Evolutionary conservation across 805 yeast genomes (phyloP), one percentile per base, ranked within the genome.

Genomic region (Phaffomyces antillensis): DNA sequence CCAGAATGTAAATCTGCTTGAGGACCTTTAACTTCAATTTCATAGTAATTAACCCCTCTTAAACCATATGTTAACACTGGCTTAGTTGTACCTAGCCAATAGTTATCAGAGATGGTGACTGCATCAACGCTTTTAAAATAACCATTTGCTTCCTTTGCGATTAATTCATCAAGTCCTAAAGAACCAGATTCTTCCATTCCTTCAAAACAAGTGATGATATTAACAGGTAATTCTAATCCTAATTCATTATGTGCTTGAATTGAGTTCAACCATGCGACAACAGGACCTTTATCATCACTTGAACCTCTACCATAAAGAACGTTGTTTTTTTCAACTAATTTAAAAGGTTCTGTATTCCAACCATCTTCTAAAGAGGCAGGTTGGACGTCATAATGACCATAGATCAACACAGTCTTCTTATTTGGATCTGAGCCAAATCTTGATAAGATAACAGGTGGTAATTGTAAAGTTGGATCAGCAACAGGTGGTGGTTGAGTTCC

Each of bases 111-210:
- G 56, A 93, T 93, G 64, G 97, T 89, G 42, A 90, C 96, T 33
- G 96, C 89, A 62, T 91, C 95, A 41, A 90, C 95, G 36, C 79
- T 82, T 64, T 84, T 81, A 74, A 93, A 93, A 67, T 88, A 93
- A 35, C 67, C 64, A 43, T 75, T 65, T 44, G 95, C 90, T 70
- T 93, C 98, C 36, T 71, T 66, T 41, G 81, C 82, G 59, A 93
- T 84, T 58, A 93, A 76, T 32, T 71, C 80, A 55, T 91, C 99
- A 52, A 93, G 76, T 32, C 98, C 98, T 41, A 87, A 67, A 31
- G 96, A 88, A 23, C 99, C 99, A 52, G 90, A 81, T 70, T 93
- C 99, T 70, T 93, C 99, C 99, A 93, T 93, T 50, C 99, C 98
- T 70, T 93, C 99, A 59, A 93, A 93, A 67, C 96, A 88, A 63